Evolutionary conservation across 345 rosid genomes (phyloP).

Genomic region (Salix exigua): DNA sequence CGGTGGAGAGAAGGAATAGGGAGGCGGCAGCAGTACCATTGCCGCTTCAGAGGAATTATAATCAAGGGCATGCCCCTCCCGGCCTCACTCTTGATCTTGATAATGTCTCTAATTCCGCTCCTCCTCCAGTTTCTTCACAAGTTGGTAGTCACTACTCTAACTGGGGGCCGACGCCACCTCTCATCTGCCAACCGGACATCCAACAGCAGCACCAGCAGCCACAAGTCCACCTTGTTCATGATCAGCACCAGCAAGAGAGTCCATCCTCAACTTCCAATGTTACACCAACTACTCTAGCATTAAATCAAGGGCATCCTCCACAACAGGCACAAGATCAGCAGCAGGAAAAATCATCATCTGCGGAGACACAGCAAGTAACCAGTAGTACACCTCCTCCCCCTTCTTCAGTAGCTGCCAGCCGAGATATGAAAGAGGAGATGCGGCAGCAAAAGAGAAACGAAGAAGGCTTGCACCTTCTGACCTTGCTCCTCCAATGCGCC

Average conservation of each 20-base stretch:
- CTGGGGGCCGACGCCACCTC: conserved; percentile 31
- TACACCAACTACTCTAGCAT: conserved; percentile 26
- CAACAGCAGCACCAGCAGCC: conserved; percentile 14
- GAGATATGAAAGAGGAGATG: conserved; percentile 71
- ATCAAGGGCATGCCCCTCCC: conserved; percentile 21
- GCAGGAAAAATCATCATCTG: conserved; percentile 49
- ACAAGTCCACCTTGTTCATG: neutral
- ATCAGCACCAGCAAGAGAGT: conserved; percentile 10
- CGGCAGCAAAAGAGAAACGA: conserved; percentile 79
- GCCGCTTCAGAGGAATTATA: conserved; percentile 24
- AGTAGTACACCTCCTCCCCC: conserved; percentile 26
- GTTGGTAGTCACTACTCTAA: conserved; percentile 15
- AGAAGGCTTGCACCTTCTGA: conserved; percentile 87
- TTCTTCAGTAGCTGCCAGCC: conserved; percentile 16
- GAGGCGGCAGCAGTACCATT: conserved; percentile 21
- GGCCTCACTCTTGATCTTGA: conserved; percentile 35
- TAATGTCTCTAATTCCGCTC: conserved; percentile 13
- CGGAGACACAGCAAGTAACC: conserved; percentile 34
- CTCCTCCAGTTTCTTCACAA: conserved; percentile 19
- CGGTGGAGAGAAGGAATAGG: conserved; percentile 17
- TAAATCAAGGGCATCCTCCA: conserved; percentile 24
- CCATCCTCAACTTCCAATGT: conserved; percentile 15
- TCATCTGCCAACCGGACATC: conserved; percentile 14
- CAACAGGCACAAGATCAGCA: conserved; percentile 25
- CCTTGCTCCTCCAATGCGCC: conserved; percentile 88